Evolutionary conservation across 108 stramenopile genomes (phyloP).

Genomic region (Fragilariopsis cylindrus): DNA sequence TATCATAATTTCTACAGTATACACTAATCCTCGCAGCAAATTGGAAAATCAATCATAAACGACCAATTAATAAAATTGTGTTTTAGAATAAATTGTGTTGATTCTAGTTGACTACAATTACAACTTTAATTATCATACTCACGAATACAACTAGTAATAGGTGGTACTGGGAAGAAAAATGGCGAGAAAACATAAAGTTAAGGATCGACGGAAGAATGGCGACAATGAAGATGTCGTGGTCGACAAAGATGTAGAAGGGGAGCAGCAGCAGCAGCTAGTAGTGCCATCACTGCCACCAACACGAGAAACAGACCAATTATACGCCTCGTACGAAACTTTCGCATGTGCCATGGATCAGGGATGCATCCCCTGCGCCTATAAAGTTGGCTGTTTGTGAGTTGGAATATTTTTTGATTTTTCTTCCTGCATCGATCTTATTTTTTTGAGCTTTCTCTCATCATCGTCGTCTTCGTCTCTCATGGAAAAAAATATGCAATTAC

Average conservation of each 20-base stretch:
- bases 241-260: neutral
- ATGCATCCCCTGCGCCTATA: constrained; percentile 89
- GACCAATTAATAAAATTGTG: no score
- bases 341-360: constrained; percentile 30
- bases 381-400: constrained; percentile 54
- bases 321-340: constrained; percentile 28
- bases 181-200: neutral
- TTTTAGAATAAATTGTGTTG: no score
- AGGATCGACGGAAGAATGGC: neutral
- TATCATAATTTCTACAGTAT: no score
- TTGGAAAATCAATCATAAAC: no score
- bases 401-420: no score
- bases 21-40: no score
- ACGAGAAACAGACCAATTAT: constrained; percentile 16
- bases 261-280: no score
- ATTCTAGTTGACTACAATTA: no score
- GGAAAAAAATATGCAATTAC: no score
- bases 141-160: neutral
- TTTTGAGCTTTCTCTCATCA: neutral
- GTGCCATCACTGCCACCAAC: neutral
- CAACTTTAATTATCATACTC: no score
- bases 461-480: no score
- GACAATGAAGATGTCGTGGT: neutral
- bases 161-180: neutral
- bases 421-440: no score